Evolutionary conservation across 2,329 filamentous ascomycete genomes (phyloP), one percentile per base, ranked within the genome.

Genomic region (Daldinia sp.): DNA sequence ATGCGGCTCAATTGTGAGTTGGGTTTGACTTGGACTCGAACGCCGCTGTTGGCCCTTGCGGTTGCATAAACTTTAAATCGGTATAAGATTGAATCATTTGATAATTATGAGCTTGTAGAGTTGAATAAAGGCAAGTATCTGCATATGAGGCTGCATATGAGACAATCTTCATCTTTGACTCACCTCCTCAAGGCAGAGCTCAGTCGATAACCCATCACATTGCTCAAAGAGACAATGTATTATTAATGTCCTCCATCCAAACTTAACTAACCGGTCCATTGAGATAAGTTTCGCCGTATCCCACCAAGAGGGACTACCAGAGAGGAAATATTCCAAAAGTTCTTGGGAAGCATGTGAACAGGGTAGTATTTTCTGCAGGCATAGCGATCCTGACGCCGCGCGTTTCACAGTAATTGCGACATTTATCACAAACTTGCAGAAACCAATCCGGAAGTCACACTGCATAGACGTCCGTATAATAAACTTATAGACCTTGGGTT

Each of bases 291-390:
- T 41, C 8, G 19, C 15, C 6, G 19, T 58, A 41, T 21, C 17
- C 11, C 41, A 50, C 11, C 41, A 32, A 30, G 49, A 53, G 39
- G 30, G 50, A 25, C 45, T 34, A 45, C 13, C 39, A 10, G 25
- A 41, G 23, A 53, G 17, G 19, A 52, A 47, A 34, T 48, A 35
- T 17, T 32, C 37, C 25, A 43, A 32, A 23, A 13, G 51, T 48
- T 49, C 21, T 43, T 13, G 9, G 35, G 27, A 25, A 21, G 35
- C 23, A 48, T n/a, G 54, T 21, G 41, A 21, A 55, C 35, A 63
- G 43, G 60, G 60, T 63, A 63, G 60, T 37, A 59, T 63, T 37
- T 55, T 43, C 47, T 32, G 43, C 55, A 63, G 60, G 60, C 60
- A 63, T 63, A 37, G 41, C 27, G 10, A 63, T 63, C 60, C 60